These are phyloP conservation scores for Beauveria rudraprayagi DNA, from an alignment of 2,329 filamentous ascomycete species.

Conservation along the genomic window DNA sequence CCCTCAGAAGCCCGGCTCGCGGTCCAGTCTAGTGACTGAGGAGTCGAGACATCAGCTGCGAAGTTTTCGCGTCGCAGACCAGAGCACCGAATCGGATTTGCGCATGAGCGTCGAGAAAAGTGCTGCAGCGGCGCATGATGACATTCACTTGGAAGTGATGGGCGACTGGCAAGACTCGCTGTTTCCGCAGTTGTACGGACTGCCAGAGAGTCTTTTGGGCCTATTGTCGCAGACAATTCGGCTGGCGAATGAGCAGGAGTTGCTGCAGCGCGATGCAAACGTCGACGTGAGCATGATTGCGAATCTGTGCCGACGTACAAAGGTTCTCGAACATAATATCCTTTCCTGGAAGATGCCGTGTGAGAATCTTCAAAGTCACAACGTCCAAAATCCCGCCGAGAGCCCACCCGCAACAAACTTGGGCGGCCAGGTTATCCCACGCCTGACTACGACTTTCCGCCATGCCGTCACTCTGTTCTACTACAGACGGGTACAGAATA, in stretches of 20 bases:
- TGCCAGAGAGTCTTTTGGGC: constrained; percentile 4
- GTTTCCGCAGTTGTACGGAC: not conserved
- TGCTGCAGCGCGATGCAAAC: not conserved
- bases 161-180: not conserved
- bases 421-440: not conserved
- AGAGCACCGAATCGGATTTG: constrained; percentile 5
- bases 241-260: constrained; percentile 5
- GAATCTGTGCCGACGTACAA: not conserved
- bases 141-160: constrained; percentile 1
- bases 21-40: not conserved
- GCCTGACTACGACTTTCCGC: not conserved
- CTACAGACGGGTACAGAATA: constrained; percentile 4
- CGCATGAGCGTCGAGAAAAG: not conserved
- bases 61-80: constrained; percentile 2
- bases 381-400: too few relatives aligned
- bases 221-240: constrained; percentile 5
- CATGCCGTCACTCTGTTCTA: constrained; percentile 4
- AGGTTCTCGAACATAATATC: not conserved
- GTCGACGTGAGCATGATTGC: not conserved
- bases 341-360: not conserved
- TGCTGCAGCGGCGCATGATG: not conserved
- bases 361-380: not conserved
- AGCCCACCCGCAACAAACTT: not conserved
- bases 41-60: not conserved
- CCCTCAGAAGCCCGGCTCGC: not conserved